Percentiles rank a stretch among this genome's conserved stretches.
Conservation (phyloP, 768 basidiomycete species). For the Ramaria rubella region DNA sequence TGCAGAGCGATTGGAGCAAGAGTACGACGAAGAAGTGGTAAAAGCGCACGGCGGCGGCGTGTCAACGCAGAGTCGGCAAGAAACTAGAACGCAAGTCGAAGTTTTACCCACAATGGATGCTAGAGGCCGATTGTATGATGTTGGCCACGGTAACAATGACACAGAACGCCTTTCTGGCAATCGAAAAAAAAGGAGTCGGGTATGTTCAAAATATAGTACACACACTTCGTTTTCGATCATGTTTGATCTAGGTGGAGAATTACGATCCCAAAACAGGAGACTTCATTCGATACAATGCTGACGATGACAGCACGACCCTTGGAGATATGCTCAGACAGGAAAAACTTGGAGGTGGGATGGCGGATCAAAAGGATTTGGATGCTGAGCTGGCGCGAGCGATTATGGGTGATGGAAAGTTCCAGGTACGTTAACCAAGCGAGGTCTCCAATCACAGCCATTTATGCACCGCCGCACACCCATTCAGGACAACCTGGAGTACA, state of each 20-base stretch:
- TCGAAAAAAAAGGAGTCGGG: slow-evolving; percentile 72
- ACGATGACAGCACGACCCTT: slow-evolving; percentile 81
- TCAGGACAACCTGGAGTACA: slow-evolving; percentile 85
- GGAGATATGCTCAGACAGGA: slow-evolving; percentile 94
- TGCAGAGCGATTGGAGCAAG: slow-evolving; percentile 68
- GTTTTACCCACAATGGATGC: slow-evolving; percentile 87
- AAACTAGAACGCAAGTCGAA: slow-evolving; percentile 49
- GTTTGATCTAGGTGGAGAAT: slow-evolving; percentile 61
- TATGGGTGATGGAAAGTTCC: slow-evolving; percentile 80
- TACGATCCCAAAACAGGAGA: slow-evolving; percentile 89
- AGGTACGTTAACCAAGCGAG: slow-evolving; percentile 40
- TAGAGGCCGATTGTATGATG: slow-evolving; percentile 81
- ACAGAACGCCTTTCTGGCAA: slow-evolving; percentile 52
- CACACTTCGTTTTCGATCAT: slow-evolving; percentile 5
- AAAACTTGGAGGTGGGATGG: slow-evolving; percentile 78
- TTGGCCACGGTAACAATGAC: slow-evolving; percentile 70
- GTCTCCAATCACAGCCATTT: neutral
- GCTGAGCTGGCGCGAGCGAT: slow-evolving; percentile 84
- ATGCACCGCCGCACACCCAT: slow-evolving; percentile 1
- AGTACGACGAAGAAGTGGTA: slow-evolving; percentile 71
- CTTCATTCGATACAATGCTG: slow-evolving; percentile 79
- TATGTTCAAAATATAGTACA: slow-evolving; percentile 16
- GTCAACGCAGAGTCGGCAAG: slow-evolving; percentile 29
- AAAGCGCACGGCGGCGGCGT: slow-evolving; percentile 39
- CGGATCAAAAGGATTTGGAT: slow-evolving; percentile 89